phyloP scores from a whole-genome alignment of 1,139 yeast species.

The Pichia sp. region DNA sequence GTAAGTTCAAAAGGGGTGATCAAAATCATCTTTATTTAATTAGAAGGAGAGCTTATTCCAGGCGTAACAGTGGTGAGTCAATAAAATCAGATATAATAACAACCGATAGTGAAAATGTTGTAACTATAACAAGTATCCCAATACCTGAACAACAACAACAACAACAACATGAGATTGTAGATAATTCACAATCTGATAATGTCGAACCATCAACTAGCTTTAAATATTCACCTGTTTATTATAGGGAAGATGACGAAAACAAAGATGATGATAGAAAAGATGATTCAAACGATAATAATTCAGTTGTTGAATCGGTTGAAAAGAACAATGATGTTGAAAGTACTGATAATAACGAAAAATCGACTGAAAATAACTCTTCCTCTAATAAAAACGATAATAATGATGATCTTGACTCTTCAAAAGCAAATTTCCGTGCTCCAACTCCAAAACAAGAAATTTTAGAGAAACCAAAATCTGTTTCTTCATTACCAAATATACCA shows the following conservation, averaged over 20 bases:
- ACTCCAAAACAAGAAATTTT: slow-evolving; percentile 1
- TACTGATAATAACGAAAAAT: not conserved
- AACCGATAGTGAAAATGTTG: not conserved
- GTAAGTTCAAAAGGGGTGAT: slow-evolving; percentile 61
- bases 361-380: not conserved
- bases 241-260: not conserved
- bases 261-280: not conserved
- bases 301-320: too few species aligned
- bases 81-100: not conserved
- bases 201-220: not conserved
- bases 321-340: not conserved
- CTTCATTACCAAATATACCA: slow-evolving; percentile 2
- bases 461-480: not conserved
- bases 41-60: slow-evolving; percentile 57
- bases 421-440: slow-evolving; percentile 1
- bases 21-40: slow-evolving; percentile 49
- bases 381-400: slow-evolving; percentile 5
- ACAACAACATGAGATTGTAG: not conserved
- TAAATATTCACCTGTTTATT: not conserved
- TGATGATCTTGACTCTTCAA: not conserved
- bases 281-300: not conserved
- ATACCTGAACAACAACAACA: not conserved
- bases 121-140: not conserved
- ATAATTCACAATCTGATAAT: not conserved
- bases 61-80: slow-evolving; percentile 25